These are phyloP conservation scores for Gryganskiella cystojenkinii DNA, from an alignment of 192 early-diverging fungal species.

Conservation along the genomic window DNA sequence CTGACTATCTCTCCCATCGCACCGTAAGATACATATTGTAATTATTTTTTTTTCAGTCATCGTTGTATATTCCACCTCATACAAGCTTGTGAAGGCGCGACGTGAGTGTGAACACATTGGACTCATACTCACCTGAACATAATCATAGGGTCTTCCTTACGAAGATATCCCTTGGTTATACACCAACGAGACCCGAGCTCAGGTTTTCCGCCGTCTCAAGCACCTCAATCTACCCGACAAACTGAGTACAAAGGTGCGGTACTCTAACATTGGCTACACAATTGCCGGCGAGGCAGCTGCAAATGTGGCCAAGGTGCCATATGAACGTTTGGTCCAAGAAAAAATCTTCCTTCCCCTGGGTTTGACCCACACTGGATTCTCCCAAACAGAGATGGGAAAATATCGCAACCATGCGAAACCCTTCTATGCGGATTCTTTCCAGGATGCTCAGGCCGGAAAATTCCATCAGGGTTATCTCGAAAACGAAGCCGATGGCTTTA, in stretches of 20 bases:
- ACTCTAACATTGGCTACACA: background rate
- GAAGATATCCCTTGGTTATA: background rate
- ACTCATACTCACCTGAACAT: background rate
- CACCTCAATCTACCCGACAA: background rate
- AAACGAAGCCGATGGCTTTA: constrained; percentile 1
- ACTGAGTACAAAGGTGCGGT: background rate
- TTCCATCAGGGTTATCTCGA: background rate
- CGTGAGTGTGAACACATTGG: background rate
- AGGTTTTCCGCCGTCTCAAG: background rate
- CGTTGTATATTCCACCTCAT: background rate
- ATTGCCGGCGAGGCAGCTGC: constrained; percentile 8
- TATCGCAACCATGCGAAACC: background rate
- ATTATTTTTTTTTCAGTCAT: background rate
- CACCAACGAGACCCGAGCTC: background rate
- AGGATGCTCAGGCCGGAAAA: background rate
- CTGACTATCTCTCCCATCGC: constrained; percentile 18
- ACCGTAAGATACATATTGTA: background rate
- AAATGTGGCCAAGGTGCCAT: background rate
- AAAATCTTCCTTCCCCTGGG: background rate
- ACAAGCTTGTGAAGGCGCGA: no score
- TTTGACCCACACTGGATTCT: constrained; percentile 4
- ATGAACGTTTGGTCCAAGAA: background rate
- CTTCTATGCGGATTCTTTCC: background rate
- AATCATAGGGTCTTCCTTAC: background rate
- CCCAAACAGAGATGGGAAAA: background rate